Conservation (phyloP, 1,284 basidiomycete species). For the Ustilago crameri region DNA sequence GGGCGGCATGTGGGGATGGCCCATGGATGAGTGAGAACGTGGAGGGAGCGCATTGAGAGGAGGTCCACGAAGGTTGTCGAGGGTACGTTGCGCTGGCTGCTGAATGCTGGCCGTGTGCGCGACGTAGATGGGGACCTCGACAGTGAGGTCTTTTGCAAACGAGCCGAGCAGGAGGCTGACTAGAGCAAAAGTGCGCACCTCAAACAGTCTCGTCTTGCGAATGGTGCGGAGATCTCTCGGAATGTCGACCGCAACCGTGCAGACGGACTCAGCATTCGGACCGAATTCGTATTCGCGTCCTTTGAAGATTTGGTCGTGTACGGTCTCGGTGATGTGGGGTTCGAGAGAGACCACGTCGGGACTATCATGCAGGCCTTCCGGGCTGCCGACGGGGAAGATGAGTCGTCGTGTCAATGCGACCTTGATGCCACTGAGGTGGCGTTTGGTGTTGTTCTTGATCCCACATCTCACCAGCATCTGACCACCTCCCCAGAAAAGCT, state of each 20-base stretch:
- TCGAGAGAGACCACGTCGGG: constrained; percentile 46
- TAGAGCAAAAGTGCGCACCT: constrained; percentile 50
- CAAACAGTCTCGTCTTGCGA: constrained; percentile 59
- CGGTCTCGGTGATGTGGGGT: constrained; percentile 61
- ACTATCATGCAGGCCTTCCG: constrained; percentile 45
- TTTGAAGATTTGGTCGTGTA: constrained; percentile 58
- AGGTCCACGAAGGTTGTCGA: constrained; percentile 16
- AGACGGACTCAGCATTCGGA: constrained; percentile 53
- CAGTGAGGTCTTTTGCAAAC: constrained; percentile 60
- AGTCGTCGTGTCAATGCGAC: constrained; percentile 55
- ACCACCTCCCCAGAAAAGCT: constrained; percentile 57
- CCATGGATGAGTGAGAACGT: constrained; percentile 41
- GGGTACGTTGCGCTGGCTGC: constrained; percentile 12
- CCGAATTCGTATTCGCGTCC: constrained; percentile 60
- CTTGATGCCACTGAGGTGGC: constrained; percentile 58
- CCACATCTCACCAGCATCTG: constrained; percentile 55
- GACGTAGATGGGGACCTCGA: constrained; percentile 60
- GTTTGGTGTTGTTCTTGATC: constrained; percentile 63
- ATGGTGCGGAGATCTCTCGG: constrained; percentile 58
- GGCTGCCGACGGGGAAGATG: constrained; percentile 55
- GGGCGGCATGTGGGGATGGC: constrained; percentile 17
- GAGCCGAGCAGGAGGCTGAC: constrained; percentile 57
- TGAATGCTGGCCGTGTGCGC: constrained; percentile 56
- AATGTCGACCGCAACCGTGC: constrained; percentile 55
- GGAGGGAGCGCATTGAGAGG: constrained; percentile 19